Evolutionary conservation across 1,139 yeast species (phyloP).

Genomic region (Saccharomyces uvarum): DNA sequence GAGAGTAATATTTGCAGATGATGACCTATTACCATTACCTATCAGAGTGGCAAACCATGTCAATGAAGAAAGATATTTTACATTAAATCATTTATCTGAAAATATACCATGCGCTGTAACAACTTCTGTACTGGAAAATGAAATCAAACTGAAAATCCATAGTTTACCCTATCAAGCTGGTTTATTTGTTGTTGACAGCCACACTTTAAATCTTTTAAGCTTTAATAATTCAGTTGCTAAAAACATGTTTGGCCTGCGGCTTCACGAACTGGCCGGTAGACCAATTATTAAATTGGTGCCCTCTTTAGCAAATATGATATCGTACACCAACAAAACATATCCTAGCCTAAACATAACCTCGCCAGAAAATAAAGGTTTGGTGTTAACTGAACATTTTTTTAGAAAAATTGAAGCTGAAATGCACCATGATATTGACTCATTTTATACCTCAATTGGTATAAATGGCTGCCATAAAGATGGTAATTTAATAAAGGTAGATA

Average conservation of each 20-base stretch:
- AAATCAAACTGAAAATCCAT: slow-evolving; percentile 50
- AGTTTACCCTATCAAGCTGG: slow-evolving; percentile 85
- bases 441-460: slow-evolving; percentile 58
- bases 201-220: slow-evolving; percentile 22
- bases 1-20: slow-evolving; percentile 28
- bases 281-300: slow-evolving; percentile 60
- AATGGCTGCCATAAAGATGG: slow-evolving; percentile 70
- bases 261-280: slow-evolving; percentile 44
- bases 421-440: slow-evolving; percentile 30
- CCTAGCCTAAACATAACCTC: slow-evolving; percentile 34
- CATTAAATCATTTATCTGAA: slow-evolving; percentile 41
- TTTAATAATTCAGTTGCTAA: slow-evolving; percentile 75
- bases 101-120: slow-evolving; percentile 65
- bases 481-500: slow-evolving; percentile 56
- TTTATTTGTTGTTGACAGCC: slow-evolving; percentile 51
- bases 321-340: slow-evolving; percentile 40
- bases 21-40: slow-evolving; percentile 34
- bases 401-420: slow-evolving; percentile 43
- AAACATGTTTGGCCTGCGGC: slow-evolving; percentile 63
- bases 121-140: slow-evolving; percentile 44
- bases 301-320: slow-evolving; percentile 49
- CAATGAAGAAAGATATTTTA: slow-evolving; percentile 55
- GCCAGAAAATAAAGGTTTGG: slow-evolving; percentile 42
- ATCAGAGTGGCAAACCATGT: slow-evolving; percentile 39
- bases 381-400: slow-evolving; percentile 84